These are phyloP conservation scores for Ceratobasidium theobromae DNA, from an alignment of 1,284 basidiomycete genomes.

Conservation along the genomic window DNA sequence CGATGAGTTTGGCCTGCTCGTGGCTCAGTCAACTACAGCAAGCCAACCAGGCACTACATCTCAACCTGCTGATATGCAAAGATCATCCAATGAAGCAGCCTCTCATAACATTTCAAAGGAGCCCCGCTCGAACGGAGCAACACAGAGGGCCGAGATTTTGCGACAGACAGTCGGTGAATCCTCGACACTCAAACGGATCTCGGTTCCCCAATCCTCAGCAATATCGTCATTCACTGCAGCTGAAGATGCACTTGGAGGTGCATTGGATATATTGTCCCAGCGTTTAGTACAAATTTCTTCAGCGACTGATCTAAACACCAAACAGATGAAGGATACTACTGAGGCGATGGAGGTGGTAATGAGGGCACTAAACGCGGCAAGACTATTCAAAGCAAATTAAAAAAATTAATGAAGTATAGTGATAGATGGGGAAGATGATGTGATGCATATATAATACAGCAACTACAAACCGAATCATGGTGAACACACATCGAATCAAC, in stretches of 20 bases:
- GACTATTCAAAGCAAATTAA: conserved; percentile 49
- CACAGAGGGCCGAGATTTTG: no score
- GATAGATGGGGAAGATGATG: no score
- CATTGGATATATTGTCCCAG: conserved; percentile 57
- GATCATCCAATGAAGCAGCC: background rate
- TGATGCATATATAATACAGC: conserved; percentile 5
- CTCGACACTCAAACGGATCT: background rate
- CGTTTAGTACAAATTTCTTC: conserved; percentile 52
- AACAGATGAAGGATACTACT: conserved; percentile 59
- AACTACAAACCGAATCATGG: background rate
- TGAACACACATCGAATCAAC: background rate
- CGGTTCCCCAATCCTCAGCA: background rate
- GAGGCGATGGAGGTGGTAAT: conserved; percentile 68
- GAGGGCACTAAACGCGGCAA: conserved; percentile 61
- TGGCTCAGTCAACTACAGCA: background rate
- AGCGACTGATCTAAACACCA: conserved; percentile 50
- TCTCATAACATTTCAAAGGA: background rate
- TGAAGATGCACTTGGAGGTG: conserved; percentile 53
- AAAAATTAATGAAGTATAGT: no score
- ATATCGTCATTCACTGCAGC: conserved; percentile 44
- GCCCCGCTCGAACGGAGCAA: background rate
- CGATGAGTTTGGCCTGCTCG: conserved; percentile 24
- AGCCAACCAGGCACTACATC: background rate
- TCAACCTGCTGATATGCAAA: background rate
- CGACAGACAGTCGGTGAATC: no score